These are phyloP conservation scores for Moesziomyces globuligerus DNA, from an alignment of 1,284 basidiomycete species.

Conservation along the genomic window DNA sequence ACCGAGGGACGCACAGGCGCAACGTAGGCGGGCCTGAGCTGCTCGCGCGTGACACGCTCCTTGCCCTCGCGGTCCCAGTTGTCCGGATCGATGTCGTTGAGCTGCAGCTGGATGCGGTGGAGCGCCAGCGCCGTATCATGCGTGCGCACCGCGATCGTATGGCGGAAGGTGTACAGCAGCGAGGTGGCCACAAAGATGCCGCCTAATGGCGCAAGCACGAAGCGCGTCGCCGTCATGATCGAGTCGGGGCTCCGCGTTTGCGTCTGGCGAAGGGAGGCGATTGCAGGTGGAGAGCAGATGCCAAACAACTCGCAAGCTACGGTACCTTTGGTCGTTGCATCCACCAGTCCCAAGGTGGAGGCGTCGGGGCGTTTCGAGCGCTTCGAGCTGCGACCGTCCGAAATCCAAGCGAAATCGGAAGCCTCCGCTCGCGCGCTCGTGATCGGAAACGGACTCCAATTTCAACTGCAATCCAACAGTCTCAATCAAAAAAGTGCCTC, in stretches of 20 bases:
- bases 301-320: no score
- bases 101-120: conserved; percentile 40
- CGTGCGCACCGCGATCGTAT: conserved; percentile 47
- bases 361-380: no score
- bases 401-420: no score
- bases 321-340: no score
- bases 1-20: conserved; percentile 38
- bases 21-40: conserved; percentile 42
- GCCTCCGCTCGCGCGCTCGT: not conserved
- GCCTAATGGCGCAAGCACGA: conserved; percentile 38
- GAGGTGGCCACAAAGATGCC: conserved; percentile 51
- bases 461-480: conserved; percentile 2
- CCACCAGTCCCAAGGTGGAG: not conserved
- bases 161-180: conserved; percentile 50
- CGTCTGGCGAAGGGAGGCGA: not conserved
- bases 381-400: not conserved
- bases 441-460: no score
- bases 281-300: not conserved
- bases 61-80: conserved; percentile 49
- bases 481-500: conserved; percentile 6
- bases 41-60: conserved; percentile 22
- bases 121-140: conserved; percentile 41
- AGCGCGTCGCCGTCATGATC: conserved; percentile 33
- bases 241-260: not conserved
- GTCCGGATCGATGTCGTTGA: conserved; percentile 52